Evolutionary conservation across 305 asterid genomes (phyloP), one percentile per base, ranked within the genome.

Genomic region (Solanum hybrid): DNA sequence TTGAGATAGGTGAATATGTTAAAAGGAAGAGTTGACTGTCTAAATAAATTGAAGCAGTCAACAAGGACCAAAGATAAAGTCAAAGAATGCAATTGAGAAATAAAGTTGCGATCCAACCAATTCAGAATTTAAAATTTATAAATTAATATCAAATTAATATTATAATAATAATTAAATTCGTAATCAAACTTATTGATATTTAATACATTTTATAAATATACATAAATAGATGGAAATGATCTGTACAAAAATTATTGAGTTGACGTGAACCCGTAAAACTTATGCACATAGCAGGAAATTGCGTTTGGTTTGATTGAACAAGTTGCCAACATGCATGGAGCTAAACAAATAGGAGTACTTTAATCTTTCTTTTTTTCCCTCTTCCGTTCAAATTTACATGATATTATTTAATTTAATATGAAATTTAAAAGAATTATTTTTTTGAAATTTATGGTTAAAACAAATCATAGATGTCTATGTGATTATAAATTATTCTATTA

Each of bases 211-310:
- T 73, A 3, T 28, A 61, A 20, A 61, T 18, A 29, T 29, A 14
- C 9, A 29, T 28, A 28, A 26, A 11, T 12, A 5, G 1, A 24
- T 2, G 0, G 0, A 71, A 26, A 11, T 4, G 0, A 71, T 26
- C 0, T 74, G 2, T 0, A 28, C 2, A 28, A 73, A 12, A 73
- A 2, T 33, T 76, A 76, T 0, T 76, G 13, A 18, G 1, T 76
- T 31, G 0, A 75, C 24, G 26, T 16, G 2, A 75, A 8, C 4
- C 4, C 4, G 0, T 8, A 76, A 1, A 7, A 3, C 11, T 1
- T 26, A 1, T 14, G 12, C n/a, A 74, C 37, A 1, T 14, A 0
- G 12, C 6, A 29, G 37, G 37, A 74, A 76, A 20, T 34, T 77
- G 29, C 16, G 16, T 77, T 57, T 79, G 31, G 33, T n/a, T 79